phyloP scores from a whole-genome alignment of 2,329 filamentous ascomycete species.

The Aspergillus sclerotialis region DNA sequence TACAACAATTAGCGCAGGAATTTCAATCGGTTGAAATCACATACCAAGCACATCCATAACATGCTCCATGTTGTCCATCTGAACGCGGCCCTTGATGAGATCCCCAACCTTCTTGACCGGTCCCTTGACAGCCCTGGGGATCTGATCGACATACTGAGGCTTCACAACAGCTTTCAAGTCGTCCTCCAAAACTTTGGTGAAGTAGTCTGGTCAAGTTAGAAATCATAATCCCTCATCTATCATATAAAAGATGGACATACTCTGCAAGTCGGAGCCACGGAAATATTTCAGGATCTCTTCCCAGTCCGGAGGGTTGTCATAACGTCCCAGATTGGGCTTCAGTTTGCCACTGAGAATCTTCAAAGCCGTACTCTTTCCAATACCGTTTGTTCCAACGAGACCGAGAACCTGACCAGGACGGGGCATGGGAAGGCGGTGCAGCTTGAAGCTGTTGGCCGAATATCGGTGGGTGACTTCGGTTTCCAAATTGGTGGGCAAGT shows the following conservation, averaged over 20 bases:
- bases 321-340: conserved; percentile 93
- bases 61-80: conserved; percentile 73
- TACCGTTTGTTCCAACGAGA: conserved; percentile 98
- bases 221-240: conserved; percentile 6
- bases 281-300: conserved; percentile 98
- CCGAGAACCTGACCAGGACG: conserved; percentile 91
- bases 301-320: conserved; percentile 97
- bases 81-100: conserved; percentile 68
- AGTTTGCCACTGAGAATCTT: conserved; percentile 98
- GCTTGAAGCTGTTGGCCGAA: conserved; percentile 99
- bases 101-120: conserved; percentile 70
- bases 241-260: conserved; percentile 46
- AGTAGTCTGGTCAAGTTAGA: conserved; percentile 67
- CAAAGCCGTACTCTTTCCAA: conserved; percentile 98
- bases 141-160: conserved; percentile 98
- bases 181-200: conserved; percentile 96
- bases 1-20: conserved; percentile 21
- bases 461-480: conserved; percentile 97
- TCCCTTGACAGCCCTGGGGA: conserved; percentile 83
- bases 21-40: conserved; percentile 1
- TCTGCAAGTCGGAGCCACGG: conserved; percentile 94
- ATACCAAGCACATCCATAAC: conserved; percentile 70
- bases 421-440: conserved; percentile 92
- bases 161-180: conserved; percentile 97
- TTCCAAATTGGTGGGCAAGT: conserved; percentile 97